Base-by-base conservation (phyloP, 495 filamentous ascomycete species). In the Penicillium fimorum region DNA sequence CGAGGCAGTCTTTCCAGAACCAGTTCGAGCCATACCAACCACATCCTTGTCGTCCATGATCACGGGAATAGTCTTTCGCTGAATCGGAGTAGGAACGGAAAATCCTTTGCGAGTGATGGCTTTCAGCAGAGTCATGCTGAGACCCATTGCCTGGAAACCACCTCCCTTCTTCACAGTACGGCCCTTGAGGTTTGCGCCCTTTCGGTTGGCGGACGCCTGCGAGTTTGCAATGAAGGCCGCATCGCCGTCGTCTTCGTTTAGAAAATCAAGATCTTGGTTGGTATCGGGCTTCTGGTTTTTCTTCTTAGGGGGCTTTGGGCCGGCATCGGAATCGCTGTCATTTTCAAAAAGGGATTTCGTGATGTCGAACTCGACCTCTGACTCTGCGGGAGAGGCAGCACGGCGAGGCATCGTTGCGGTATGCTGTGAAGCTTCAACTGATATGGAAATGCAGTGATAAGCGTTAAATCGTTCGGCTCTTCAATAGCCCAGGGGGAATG, bases 121-220 rank as follows among this genome's bases (percentile, higher is more conserved):
- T 64, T 92, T 91, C 29, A 97, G 76, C 13, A 99, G 77, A 45
- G 86, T 84, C 29, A 82, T 70, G 75, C 87, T 94, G 35, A 99
- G 77, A 78, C 90, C 95, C 93, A 98, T 96, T 40, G 88, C 87
- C 71, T 98, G 94, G 69, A 97, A 99, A 41, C 93, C 94, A 65
- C 93, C 92, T 42, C 91, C 90, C 66, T 94, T 96, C 80, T 97
- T 97, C 13, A 88, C 87, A 7, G 84, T 86, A 59, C 88, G 88
- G 40, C 90, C 87, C 64, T 96, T 96, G 3, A 95, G 53, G 63
- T 90, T 92, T 13, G 86, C 77, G 1, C 79, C 70, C 65, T 96
- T 97, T 42, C 95, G 79, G 70, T 96, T 96, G 4, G 88, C 87
- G 29, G 89, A 89, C 1, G 89, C 84, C 67, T 94, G 92, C 56